Evolutionary conservation across 805 yeast genomes (phyloP).

Genomic region (Candida loeiensis): DNA sequence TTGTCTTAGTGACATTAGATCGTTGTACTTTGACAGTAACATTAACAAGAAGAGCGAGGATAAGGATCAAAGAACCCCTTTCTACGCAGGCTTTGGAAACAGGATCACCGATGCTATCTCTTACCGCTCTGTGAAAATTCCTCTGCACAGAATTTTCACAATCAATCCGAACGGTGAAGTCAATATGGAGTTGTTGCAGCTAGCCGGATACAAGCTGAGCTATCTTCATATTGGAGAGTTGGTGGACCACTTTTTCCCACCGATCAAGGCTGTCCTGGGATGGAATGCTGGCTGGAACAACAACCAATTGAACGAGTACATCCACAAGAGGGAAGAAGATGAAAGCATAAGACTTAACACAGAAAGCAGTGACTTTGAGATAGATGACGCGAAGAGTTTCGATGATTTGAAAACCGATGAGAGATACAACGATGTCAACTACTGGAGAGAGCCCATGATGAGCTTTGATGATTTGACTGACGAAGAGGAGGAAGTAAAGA

Average conservation of each 20-base stretch:
- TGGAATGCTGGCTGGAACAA: slow-evolving; percentile 34
- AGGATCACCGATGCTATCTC: slow-evolving; percentile 95
- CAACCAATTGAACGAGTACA: slow-evolving; percentile 33
- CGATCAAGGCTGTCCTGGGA: slow-evolving; percentile 39
- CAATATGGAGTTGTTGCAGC: slow-evolving; percentile 90
- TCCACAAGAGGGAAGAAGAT: slow-evolving; percentile 20
- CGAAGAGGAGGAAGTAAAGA: slow-evolving; percentile 12
- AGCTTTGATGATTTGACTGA: slow-evolving; percentile 56
- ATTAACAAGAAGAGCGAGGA: slow-evolving; percentile 13
- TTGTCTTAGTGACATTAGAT: slow-evolving; percentile 80
- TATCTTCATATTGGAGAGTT: slow-evolving; percentile 88
- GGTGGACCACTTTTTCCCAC: slow-evolving; percentile 97
- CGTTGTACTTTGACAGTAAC: slow-evolving; percentile 48
- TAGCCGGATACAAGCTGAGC: slow-evolving; percentile 87
- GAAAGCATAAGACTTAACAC: slow-evolving; percentile 17
- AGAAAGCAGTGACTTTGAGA: slow-evolving; percentile 11
- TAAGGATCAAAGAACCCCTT: slow-evolving; percentile 63
- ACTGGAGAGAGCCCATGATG: slow-evolving; percentile 79
- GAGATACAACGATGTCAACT: slow-evolving; percentile 80
- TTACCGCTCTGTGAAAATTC: slow-evolving; percentile 89
- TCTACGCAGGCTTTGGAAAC: slow-evolving; percentile 97
- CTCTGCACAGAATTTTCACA: slow-evolving; percentile 90
- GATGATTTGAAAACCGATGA: slow-evolving; percentile 41
- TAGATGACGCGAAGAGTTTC: slow-evolving; percentile 30
- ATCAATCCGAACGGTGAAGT: slow-evolving; percentile 97